These are phyloP conservation scores for Aspergillus ustus DNA, from an alignment of 2,329 filamentous ascomycete species.

Conservation along the genomic window DNA sequence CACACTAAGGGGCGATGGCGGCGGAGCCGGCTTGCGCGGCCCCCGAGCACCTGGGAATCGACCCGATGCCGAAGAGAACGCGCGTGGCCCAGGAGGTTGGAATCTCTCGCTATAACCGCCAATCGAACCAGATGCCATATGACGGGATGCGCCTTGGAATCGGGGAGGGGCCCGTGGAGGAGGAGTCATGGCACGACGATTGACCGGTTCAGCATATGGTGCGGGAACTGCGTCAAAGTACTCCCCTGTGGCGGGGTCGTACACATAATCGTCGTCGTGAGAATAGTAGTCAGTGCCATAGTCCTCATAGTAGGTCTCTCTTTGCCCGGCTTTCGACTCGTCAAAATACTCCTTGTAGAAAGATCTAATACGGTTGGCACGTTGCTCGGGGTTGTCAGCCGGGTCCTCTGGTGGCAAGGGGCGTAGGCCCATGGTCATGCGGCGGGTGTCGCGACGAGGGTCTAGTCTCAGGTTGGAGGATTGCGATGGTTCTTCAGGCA, in stretches of 20 bases:
- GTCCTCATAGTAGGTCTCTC: conserved; percentile 71
- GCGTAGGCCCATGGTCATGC: conserved; percentile 68
- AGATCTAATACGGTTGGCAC: conserved; percentile 94
- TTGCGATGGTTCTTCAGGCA: conserved; percentile 32
- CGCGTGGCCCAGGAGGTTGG: conserved; percentile 56
- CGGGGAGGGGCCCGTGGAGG: conserved; percentile 72
- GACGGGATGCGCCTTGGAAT: conserved; percentile 52
- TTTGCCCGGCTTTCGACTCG: conserved; percentile 64
- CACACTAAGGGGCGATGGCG: conserved; percentile 73
- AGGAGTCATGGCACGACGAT: conserved; percentile 92
- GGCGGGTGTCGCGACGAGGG: conserved; percentile 48
- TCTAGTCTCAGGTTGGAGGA: conserved; percentile 31
- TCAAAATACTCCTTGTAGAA: conserved; percentile 99
- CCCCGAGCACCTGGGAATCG: conserved; percentile 47
- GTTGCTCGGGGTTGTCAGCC: conserved; percentile 87
- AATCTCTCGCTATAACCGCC: conserved; percentile 37
- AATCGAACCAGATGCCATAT: conserved; percentile 53
- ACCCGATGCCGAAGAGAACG: conserved; percentile 67
- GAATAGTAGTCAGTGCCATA: conserved; percentile 72
- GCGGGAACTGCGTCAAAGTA: conserved; percentile 41
- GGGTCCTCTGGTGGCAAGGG: conserved; percentile 87
- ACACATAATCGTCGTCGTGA: conserved; percentile 63
- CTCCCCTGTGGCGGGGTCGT: conserved; percentile 53
- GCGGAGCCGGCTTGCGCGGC: conserved; percentile 67
- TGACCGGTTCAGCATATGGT: conserved; percentile 81